phyloP scores from a whole-genome alignment of 345 rosid species.

The Rhizophora apiculata region DNA sequence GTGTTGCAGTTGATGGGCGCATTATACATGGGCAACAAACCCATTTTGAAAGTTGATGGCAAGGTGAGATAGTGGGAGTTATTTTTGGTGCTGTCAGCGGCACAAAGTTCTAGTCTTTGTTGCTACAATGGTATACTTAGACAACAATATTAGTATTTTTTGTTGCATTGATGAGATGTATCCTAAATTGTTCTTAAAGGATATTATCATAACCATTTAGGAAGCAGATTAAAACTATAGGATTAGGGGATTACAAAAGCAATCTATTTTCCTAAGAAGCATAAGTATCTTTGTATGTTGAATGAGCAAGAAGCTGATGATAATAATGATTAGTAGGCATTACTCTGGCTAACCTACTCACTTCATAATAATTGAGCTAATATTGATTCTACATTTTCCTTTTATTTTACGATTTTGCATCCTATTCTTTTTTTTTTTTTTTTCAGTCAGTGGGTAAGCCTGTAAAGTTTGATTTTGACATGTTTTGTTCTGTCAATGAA shows the following conservation, averaged over 20 bases:
- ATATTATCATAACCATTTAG: background rate
- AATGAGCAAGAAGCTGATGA: background rate
- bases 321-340: background rate
- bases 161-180: no score
- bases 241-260: background rate
- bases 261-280: background rate
- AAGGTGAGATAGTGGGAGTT: constrained; percentile 48
- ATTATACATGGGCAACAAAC: constrained; percentile 96
- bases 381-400: background rate
- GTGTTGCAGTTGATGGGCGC: constrained; percentile 98
- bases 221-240: background rate
- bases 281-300: background rate
- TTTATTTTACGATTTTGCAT: background rate
- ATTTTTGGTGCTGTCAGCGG: background rate
- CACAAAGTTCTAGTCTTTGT: background rate
- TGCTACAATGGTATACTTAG: background rate
- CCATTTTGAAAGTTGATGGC: constrained; percentile 90
- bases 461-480: no score
- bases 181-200: background rate
- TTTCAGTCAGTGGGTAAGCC: no score
- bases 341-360: background rate
- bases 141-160: background rate
- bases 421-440: background rate
- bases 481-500: no score
- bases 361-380: background rate